These are phyloP conservation scores for Ilex paraguariensis DNA, from an alignment of 305 asterid genomes.

Conservation along the genomic window DNA sequence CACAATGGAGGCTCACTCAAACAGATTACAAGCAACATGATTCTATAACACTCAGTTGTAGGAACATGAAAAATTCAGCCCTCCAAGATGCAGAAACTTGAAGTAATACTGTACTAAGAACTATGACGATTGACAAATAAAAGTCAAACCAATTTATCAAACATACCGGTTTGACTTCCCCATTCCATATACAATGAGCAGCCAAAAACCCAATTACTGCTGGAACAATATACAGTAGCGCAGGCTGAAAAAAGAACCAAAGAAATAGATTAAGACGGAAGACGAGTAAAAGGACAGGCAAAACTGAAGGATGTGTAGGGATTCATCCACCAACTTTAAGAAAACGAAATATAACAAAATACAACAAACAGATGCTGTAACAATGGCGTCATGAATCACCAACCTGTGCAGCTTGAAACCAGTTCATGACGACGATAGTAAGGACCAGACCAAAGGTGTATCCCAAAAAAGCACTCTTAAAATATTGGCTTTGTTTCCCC, in stretches of 20 bases:
- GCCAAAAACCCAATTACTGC: conserved; percentile 86
- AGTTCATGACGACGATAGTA: conserved; percentile 88
- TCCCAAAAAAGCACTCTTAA: conserved; percentile 86
- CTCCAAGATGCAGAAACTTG: background rate
- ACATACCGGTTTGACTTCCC: conserved; percentile 81
- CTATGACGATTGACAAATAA: background rate
- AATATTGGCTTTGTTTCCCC: conserved; percentile 73
- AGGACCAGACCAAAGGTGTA: conserved; percentile 59
- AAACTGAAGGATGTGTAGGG: no score
- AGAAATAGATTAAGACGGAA: conserved; percentile 5
- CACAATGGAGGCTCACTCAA: background rate
- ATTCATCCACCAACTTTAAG: background rate
- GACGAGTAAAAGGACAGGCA: background rate
- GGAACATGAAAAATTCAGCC: background rate
- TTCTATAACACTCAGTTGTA: no score
- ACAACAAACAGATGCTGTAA: background rate
- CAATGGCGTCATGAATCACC: background rate
- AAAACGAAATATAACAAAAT: background rate
- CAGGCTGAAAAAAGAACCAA: conserved; percentile 58
- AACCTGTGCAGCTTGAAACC: conserved; percentile 99
- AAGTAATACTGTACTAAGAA: no score
- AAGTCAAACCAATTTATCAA: background rate
- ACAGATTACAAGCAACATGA: background rate
- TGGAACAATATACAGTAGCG: conserved; percentile 85
- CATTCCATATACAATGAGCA: conserved; percentile 77